phyloP scores from a whole-genome alignment of 352 stramenopile genomes.

The Phytopythium helicoides region DNA sequence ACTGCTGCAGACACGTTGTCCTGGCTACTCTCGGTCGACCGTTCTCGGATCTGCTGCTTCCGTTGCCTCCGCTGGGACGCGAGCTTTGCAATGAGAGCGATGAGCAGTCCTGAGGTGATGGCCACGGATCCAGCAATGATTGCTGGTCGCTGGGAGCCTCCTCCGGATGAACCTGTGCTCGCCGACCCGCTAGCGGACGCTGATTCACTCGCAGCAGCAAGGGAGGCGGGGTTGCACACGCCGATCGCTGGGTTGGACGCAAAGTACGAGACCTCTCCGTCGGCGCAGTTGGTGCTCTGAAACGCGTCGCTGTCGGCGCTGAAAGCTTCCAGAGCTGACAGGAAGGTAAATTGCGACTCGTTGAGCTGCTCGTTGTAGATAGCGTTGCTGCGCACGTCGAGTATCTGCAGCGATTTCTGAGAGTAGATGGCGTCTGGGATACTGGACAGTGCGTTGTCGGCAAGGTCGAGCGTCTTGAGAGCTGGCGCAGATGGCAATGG shows the following conservation, averaged over 20 bases:
- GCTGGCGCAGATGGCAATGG: background rate
- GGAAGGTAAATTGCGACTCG: background rate
- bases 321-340: background rate
- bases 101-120: background rate
- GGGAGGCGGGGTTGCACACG: background rate
- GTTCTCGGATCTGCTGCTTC: conserved; percentile 1
- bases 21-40: background rate
- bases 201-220: background rate
- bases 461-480: background rate
- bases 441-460: background rate
- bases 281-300: conserved; percentile 1
- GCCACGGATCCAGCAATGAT: background rate
- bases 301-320: conserved; percentile 1
- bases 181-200: background rate
- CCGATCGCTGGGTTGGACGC: background rate
- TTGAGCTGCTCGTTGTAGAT: background rate
- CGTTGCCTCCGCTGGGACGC: background rate
- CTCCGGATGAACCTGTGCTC: background rate
- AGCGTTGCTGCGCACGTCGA: background rate
- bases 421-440: conserved; percentile 1
- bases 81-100: background rate
- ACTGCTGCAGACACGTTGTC: background rate
- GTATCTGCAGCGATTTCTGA: background rate
- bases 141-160: background rate
- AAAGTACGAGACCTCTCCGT: background rate